phyloP scores from a whole-genome alignment of 2,329 filamentous ascomycete genomes.

The Cytospora schulzeri region DNA sequence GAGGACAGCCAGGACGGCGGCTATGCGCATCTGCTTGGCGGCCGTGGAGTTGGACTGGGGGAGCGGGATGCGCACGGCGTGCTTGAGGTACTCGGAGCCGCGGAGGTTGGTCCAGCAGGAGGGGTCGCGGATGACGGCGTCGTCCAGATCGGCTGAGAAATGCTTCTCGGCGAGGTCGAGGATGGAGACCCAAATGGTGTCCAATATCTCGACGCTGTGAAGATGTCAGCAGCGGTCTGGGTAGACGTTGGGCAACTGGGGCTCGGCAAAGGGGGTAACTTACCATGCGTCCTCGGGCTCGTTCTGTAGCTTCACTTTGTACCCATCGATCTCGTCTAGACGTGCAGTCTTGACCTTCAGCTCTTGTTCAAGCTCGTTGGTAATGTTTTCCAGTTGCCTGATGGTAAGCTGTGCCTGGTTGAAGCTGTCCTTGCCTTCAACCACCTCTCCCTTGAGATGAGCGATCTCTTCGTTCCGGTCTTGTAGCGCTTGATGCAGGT shows the following conservation, averaged over 20 bases:
- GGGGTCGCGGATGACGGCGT: constrained; percentile 34
- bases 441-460: constrained; percentile 19
- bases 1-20: constrained; percentile 38
- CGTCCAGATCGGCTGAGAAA: constrained; percentile 39
- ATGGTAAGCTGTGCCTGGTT: constrained; percentile 13
- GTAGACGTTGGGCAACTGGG: not conserved
- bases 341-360: constrained; percentile 31
- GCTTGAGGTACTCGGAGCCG: constrained; percentile 36
- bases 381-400: constrained; percentile 31
- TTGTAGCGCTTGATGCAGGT: constrained; percentile 27
- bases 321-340: constrained; percentile 36
- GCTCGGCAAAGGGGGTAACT: constrained; percentile 11
- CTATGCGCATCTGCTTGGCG: constrained; percentile 42
- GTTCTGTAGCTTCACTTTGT: constrained; percentile 34
- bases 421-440: constrained; percentile 24
- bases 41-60: constrained; percentile 39
- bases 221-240: not conserved
- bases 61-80: constrained; percentile 38
- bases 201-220: constrained; percentile 36
- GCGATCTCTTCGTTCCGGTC: constrained; percentile 30
- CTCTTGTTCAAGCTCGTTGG: constrained; percentile 31
- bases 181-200: constrained; percentile 40
- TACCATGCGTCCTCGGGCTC: constrained; percentile 38
- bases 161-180: constrained; percentile 37
- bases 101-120: constrained; percentile 40